Percentiles rank a stretch among this genome's conserved stretches.
Evolutionary conservation across 352 stramenopile genomes (phyloP).

Genomic region (Blastocystis sp.): DNA sequence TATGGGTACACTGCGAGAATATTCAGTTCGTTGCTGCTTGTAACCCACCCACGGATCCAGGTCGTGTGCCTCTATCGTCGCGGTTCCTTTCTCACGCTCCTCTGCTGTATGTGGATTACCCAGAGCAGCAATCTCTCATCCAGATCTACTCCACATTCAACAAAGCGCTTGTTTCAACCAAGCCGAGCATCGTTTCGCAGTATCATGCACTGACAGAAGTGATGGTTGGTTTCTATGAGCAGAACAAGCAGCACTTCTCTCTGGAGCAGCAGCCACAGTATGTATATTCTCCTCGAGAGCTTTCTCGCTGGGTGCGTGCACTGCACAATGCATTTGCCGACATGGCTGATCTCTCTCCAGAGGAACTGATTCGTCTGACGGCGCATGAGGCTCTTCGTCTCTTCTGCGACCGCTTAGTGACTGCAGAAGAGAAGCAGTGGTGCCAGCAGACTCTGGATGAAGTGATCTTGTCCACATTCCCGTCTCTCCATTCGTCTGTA

Average conservation of each 20-base stretch:
- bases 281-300: conserved; percentile 97
- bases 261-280: conserved; percentile 85
- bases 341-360: conserved; percentile 76
- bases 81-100: conserved; percentile 93
- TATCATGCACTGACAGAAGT: conserved; percentile 82
- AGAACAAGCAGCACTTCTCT: conserved; percentile 88
- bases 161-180: conserved; percentile 91
- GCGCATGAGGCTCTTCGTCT: conserved; percentile 95
- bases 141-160: conserved; percentile 99
- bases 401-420: conserved; percentile 97
- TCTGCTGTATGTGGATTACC: conserved; percentile 97
- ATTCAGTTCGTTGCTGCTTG: conserved; percentile 94
- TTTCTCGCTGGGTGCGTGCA: conserved; percentile 95
- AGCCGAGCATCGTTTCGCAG: conserved; percentile 89
- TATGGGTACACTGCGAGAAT: conserved; percentile 80
- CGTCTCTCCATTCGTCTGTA: conserved; percentile 70
- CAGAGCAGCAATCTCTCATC: conserved; percentile 84
- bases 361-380: conserved; percentile 92
- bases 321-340: conserved; percentile 92
- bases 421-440: conserved; percentile 87
- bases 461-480: conserved; percentile 70
- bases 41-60: conserved; percentile 97
- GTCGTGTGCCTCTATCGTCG: conserved; percentile 88
- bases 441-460: conserved; percentile 81
- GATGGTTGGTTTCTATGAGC: conserved; percentile 98